phyloP scores from a whole-genome alignment of 202 grass and related monocot species.

The Elaeis oleifera region DNA sequence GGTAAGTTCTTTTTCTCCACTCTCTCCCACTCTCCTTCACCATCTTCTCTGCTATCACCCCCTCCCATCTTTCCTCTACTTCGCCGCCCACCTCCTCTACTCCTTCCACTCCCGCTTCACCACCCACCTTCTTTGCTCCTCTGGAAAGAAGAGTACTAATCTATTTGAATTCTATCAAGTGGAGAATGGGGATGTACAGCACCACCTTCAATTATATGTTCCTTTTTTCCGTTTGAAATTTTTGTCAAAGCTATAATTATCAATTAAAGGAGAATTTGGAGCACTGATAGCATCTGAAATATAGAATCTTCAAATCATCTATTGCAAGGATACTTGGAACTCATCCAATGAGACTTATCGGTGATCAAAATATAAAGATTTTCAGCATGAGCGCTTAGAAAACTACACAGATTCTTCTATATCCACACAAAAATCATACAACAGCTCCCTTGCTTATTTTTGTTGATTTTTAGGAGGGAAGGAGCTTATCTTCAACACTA shows the following conservation, averaged over 20 bases:
- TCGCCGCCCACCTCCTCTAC: too few relatives aligned
- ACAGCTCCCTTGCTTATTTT: neutral
- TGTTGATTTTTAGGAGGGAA: constrained; percentile 21
- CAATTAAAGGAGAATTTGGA: constrained; percentile 12
- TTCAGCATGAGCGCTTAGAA: too few relatives aligned
- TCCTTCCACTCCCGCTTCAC: too few relatives aligned
- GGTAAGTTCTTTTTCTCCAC: too few relatives aligned
- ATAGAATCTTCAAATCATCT: too few relatives aligned
- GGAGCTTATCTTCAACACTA: constrained; percentile 38
- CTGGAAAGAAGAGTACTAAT: neutral
- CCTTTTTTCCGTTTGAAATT: constrained; percentile 41
- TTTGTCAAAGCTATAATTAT: constrained; percentile 30
- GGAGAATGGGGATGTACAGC: constrained; percentile 19
- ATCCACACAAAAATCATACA: too few relatives aligned
- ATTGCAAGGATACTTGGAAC: neutral
- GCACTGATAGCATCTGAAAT: neutral
- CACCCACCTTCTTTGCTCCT: too few relatives aligned
- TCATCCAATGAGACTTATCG: neutral
- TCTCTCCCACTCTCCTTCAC: too few relatives aligned
- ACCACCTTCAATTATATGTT: constrained; percentile 33
- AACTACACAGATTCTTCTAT: too few relatives aligned
- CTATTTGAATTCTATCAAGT: constrained; percentile 5
- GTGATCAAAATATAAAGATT: too few relatives aligned
- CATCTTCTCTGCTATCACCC: too few relatives aligned
- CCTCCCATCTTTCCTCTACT: too few relatives aligned